These are phyloP conservation scores for Oidiodendron maius DNA, from an alignment of 495 filamentous ascomycete species.

Conservation along the genomic window DNA sequence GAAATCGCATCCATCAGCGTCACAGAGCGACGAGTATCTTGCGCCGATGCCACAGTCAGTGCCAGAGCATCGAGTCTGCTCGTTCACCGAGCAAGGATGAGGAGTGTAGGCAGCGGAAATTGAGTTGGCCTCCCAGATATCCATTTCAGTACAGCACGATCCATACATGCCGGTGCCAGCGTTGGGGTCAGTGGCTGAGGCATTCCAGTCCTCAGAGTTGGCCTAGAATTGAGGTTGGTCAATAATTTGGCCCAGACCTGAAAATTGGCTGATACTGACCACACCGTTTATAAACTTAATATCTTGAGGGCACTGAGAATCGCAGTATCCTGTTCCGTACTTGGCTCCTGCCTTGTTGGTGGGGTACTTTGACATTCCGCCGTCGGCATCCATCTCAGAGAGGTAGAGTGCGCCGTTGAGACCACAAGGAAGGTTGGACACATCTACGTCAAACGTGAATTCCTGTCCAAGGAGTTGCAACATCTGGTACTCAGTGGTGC, in stretches of 20 bases:
- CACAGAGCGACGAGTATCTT: slow-evolving; percentile 54
- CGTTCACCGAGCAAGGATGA: slow-evolving; percentile 35
- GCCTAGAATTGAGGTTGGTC: slow-evolving; percentile 34
- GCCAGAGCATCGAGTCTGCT: slow-evolving; percentile 15
- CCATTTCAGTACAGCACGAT: slow-evolving; percentile 18
- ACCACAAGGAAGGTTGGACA: slow-evolving; percentile 61
- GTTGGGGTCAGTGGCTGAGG: slow-evolving; percentile 40
- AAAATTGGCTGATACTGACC: slow-evolving; percentile 23
- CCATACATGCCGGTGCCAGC: slow-evolving; percentile 51
- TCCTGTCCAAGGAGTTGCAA: slow-evolving; percentile 56
- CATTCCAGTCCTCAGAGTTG: slow-evolving; percentile 42
- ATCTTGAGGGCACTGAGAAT: slow-evolving; percentile 63
- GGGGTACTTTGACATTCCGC: slow-evolving; percentile 46
- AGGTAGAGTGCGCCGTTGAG: slow-evolving; percentile 71
- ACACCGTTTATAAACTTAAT: slow-evolving; percentile 64
- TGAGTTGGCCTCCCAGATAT: slow-evolving; percentile 35
- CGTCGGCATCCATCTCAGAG: slow-evolving; percentile 58
- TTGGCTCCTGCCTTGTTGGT: slow-evolving; percentile 63
- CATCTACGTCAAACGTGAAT: slow-evolving; percentile 66
- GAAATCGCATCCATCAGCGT: slow-evolving; percentile 71
- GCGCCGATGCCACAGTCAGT: slow-evolving; percentile 27
- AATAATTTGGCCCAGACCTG: slow-evolving; percentile 4
- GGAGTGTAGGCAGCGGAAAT: slow-evolving; percentile 54
- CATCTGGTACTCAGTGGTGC: slow-evolving; percentile 51
- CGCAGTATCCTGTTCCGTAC: slow-evolving; percentile 72